phyloP scores from a whole-genome alignment of 2,329 filamentous ascomycete species.

The Cladosporium sp. region DNA sequence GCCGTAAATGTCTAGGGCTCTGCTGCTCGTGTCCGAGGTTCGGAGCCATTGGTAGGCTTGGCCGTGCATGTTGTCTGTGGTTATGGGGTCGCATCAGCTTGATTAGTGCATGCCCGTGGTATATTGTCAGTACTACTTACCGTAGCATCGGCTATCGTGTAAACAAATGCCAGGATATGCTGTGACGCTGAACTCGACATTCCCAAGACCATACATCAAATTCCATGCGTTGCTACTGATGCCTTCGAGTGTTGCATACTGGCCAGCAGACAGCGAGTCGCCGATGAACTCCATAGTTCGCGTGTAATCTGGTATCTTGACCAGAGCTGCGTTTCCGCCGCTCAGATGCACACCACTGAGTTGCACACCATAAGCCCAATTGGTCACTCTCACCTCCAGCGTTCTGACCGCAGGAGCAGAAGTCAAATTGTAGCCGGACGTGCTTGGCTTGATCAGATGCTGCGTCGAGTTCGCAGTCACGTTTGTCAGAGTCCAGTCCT shows the following conservation, averaged over 20 bases:
- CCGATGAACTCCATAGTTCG: constrained; percentile 44
- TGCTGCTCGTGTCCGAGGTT: constrained; percentile 50
- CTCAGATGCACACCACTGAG: constrained; percentile 50
- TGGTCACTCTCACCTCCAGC: constrained; percentile 58
- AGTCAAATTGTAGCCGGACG: constrained; percentile 43
- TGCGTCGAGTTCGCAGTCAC: constrained; percentile 55
- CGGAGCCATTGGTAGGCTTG: constrained; percentile 55
- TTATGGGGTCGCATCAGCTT: constrained; percentile 39
- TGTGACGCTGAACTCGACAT: constrained; percentile 56
- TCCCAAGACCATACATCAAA: constrained; percentile 53
- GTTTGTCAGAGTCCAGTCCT: constrained; percentile 60
- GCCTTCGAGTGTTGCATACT: constrained; percentile 57
- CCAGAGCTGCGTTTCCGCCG: constrained; percentile 38
- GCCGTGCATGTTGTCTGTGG: constrained; percentile 29
- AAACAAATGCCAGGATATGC: constrained; percentile 58
- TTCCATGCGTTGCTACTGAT: constrained; percentile 55
- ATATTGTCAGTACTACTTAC: constrained; percentile 17
- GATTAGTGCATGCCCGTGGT: background rate
- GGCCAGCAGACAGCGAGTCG: constrained; percentile 50
- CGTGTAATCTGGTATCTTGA: constrained; percentile 37
- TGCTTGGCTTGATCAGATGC: constrained; percentile 48
- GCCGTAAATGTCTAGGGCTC: constrained; percentile 43
- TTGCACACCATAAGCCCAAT: constrained; percentile 59
- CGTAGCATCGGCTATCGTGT: constrained; percentile 54
- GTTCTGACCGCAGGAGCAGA: constrained; percentile 41